Base-by-base conservation (phyloP, 140 eudicot species). In the Ambrosia hybrid region DNA sequence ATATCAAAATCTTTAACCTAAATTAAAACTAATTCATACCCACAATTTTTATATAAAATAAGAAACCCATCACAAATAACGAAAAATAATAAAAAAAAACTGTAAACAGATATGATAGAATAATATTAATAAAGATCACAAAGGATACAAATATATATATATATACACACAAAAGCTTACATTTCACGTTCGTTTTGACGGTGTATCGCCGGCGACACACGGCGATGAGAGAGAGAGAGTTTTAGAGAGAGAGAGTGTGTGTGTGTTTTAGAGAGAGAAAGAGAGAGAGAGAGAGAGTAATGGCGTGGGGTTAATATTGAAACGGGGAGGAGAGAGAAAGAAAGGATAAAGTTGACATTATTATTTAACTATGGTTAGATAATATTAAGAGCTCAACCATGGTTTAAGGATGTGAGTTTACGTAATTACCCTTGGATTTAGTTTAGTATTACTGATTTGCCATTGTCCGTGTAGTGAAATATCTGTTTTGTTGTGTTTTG, bases 261-360 rank as follows among this genome's bases (percentile, higher is more conserved):
- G 65, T 46, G 70, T 65, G 70, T 56, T 62, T 49, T 30, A 30
- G 34, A 30, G 73, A 34, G 53, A 48, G 65, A 48, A 21, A 21
- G 66, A 72, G 75, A 75, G 77, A 71, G 75, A 75, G 77, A 71
- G 80, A 60, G 79, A 68, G 12, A 21, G 63, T 51, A 38, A 60
- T 39, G 61, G 74, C 73, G 73, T 78, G 77, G 68, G 75, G 78
- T 65, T 65, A 67, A 73, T 74, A 72, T 74, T 72, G 69, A 17
- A 62, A 61, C 21, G 68, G 16, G 53, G 33, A 16, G 55, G 55
- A 49, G 55, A 9, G 83, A 72, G 82, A 78, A 76, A 77, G 71
- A 79, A 66, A 34, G 81, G 73, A 70, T 80, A 60, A 78, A 70
- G 77, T 78, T 81, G 70, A 78, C 74, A 78, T 72, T 72, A 77